Evolutionary conservation across 306 rosid genomes (phyloP), one percentile per base, ranked within the genome.

Genomic region (Vigna reflexopilosa): DNA sequence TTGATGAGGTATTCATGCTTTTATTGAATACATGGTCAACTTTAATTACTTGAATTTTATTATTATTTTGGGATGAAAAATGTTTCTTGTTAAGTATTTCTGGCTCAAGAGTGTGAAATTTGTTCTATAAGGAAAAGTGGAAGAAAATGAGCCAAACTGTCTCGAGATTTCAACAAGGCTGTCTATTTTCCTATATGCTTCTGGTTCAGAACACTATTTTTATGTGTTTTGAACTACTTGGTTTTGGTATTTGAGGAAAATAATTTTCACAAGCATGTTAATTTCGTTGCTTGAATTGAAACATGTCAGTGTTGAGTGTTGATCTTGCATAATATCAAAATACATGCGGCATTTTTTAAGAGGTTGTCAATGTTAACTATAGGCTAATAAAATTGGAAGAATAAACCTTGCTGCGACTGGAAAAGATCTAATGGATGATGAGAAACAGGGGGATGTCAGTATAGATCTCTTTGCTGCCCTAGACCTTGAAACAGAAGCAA

Each of bases 361-460:
- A 58, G 67, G 55, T 68, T 81, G 63, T 73, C 62, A 65, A 36
- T 65, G 22, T 78, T 59, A 52, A 82, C 63, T 70, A 51, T 96
- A 95, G 98, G 98, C 97, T 56, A 95, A 82, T 74, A 95, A 91
- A 84, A 95, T 92, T 73, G 98, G 98, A 54, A 91, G 87, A 86
- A 95, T 95, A 88, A 95, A 95, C 73, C 98, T 95, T 79, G 98
- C 98, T 70, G 97, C 98, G 38, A 95, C 91, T 10, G 98, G 98
- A 64, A 95, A 95, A 82, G 98, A 95, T 85, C 84, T 95, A 40
- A 95, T 95, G 98, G 98, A 95, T 81, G 98, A 95, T 19, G 98
- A 92, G 86, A 95, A 95, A 84, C 97, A 68, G 70, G 98, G 98
- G 77, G 98, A 95, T 63, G 93, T 92, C 77, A 88, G 87, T 9